Evolutionary conservation across 441 rosid species (phyloP), one percentile per base, ranked within the genome.

Genomic region (Dalechampia spathulata): DNA sequence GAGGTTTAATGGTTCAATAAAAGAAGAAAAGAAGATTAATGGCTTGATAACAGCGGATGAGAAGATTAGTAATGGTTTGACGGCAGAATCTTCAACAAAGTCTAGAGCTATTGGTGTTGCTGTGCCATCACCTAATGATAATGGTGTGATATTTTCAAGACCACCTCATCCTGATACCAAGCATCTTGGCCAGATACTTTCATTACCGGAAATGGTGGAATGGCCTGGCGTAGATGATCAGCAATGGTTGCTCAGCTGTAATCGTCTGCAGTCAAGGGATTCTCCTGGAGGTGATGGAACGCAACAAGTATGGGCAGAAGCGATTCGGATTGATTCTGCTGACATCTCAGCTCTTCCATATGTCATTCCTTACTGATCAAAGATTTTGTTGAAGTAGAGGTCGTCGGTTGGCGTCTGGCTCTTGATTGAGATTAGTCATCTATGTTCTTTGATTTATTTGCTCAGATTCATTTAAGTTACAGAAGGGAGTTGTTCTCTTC

Each of bases 281-380:
- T 67, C 63, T 66, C n/a, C 57, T 12, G 69, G 41, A 60, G 60
- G 30, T 42, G 76, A 71, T 46, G 74, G 58, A 69, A 58, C 58
- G 22, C 69, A 2, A 19, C 67, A 78, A 59, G 77, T 81, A 7
- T 83, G 90, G 90, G 76, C 77, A 19, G 65, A 78, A 56, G 73
- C 75, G 62, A 28, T 73, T 34, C 67, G 39, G 50, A 62, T 83
- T 66, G 90, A 81, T 44, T 72, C 76, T 62, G 81, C 73, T 10
- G 83, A 77, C 56, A 22, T 72, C 17, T 32, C 62, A 28, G 85
- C 79, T 32, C 68, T 81, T 61, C 90, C 87, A 2, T 83, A 75
- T 41, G 87, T 83, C 60, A 72, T 78, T 59, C 87, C 84, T 19
- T 80, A 64, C 61, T 83, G 73, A 80, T 44, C n/a, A n/a, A n/a